Evolutionary conservation across 192 early-diverging fungal species (phyloP), one percentile per base, ranked within the genome.

Genomic region (Chytriomyces confervae): DNA sequence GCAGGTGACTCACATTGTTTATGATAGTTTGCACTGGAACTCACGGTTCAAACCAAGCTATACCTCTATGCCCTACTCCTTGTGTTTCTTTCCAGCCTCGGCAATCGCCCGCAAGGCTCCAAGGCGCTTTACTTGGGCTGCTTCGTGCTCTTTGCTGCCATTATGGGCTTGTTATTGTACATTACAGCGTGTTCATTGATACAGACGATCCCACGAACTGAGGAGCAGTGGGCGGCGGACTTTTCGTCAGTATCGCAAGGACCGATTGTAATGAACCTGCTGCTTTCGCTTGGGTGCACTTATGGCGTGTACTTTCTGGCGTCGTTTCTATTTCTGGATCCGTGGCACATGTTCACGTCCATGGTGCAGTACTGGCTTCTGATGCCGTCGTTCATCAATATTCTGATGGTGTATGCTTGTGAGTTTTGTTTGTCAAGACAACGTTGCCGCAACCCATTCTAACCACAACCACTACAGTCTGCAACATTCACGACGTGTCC

Each of bases 371-470:
- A 86, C 62, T 36, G 88, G 36, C 63, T 87, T 18, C 36, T 86
- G 61, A 60, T 80, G 49, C 86, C 83, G 7, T 80, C 77, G 7
- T 87, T 85, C 57, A 72, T 81, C 57, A 89, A 89, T 73, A 87
- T 89, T 63, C 77, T 89, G 23, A 88, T 84, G 81, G 88, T 89
- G 9, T 89, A 87, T 72, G 86, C 88, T 7, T 87, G 81, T 84
- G 61, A 71, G 76, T 50, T 23, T 29, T 76, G 65, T 77, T 82
- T 77, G 13, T 77, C 47, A 5, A 51, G 11, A 36, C 2, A 36
- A 2, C 36, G 36, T 67, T 57, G 46, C 69, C 20, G 27, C 5
- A 44, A 57, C 20, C 72, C 57, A 49, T 50, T 57, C 6, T 13
- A 36, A 18, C 49, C 48, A n/a, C 48, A 11, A 27, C 65, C 43